Evolutionary conservation across 345 rosid genomes (phyloP).

Genomic region (Erodium maritimum): DNA sequence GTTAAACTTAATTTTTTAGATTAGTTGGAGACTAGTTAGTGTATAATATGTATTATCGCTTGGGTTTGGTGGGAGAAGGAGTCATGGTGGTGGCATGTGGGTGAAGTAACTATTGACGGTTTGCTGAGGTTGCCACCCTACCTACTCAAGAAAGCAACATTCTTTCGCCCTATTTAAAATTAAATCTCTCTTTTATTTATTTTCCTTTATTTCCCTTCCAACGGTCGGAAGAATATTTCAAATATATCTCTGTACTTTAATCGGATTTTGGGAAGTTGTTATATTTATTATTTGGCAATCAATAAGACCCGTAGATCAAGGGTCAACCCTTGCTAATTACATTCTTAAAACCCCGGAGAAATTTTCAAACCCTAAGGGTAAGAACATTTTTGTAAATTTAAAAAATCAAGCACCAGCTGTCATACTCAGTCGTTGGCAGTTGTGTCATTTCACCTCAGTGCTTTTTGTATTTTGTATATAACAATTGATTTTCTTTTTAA

Average conservation of each 20-base stretch:
- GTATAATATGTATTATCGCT: no score
- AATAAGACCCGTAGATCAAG: background rate
- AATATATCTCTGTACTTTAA: no score
- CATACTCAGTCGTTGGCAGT: background rate
- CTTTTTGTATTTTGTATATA: background rate
- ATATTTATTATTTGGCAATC: background rate
- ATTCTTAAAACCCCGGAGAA: no score
- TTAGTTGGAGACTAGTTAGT: no score
- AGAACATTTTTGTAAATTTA: background rate
- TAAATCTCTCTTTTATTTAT: background rate
- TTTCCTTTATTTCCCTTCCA: background rate
- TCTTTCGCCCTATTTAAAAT: background rate
- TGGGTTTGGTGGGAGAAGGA: background rate
- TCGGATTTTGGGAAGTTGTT: background rate
- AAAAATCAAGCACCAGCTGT: background rate
- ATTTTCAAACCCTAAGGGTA: no score
- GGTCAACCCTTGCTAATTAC: background rate
- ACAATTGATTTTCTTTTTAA: no score
- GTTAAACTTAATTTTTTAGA: no score
- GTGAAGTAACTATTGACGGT: background rate
- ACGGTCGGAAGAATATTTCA: background rate
- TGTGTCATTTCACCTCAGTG: background rate
- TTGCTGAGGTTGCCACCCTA: background rate
- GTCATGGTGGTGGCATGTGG: background rate
- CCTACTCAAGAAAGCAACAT: background rate